Conservation (phyloP, 345 rosid genomes). For the Punica granatum region DNA sequence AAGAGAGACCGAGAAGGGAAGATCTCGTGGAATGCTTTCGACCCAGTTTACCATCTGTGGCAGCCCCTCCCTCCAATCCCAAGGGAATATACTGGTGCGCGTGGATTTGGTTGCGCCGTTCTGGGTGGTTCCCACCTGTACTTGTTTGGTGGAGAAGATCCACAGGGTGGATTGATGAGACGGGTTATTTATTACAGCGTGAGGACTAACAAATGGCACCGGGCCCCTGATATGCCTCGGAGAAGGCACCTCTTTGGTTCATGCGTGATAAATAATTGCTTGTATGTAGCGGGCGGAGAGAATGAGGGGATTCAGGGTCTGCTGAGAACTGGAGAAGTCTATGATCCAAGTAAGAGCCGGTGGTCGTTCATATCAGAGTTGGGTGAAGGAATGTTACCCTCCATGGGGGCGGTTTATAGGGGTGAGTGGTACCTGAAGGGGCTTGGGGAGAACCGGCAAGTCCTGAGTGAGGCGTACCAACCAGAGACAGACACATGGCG, state of each 20-base stretch:
- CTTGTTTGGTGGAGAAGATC: slow-evolving; percentile 77
- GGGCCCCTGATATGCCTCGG: slow-evolving; percentile 78
- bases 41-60: slow-evolving; percentile 68
- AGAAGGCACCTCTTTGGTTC: slow-evolving; percentile 69
- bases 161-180: slow-evolving; percentile 64
- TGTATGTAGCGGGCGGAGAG: slow-evolving; percentile 77
- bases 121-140: slow-evolving; percentile 74
- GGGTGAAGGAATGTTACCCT: slow-evolving; percentile 76
- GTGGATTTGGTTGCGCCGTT: slow-evolving; percentile 74
- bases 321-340: slow-evolving; percentile 62
- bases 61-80: slow-evolving; percentile 74
- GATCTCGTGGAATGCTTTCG: slow-evolving; percentile 80
- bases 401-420: slow-evolving; percentile 58
- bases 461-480: slow-evolving; percentile 56
- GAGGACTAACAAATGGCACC: slow-evolving; percentile 71
- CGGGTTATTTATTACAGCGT: slow-evolving; percentile 65
- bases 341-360: slow-evolving; percentile 73
- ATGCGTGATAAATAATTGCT: slow-evolving; percentile 71
- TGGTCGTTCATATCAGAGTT: slow-evolving; percentile 67
- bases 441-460: slow-evolving; percentile 56
- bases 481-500: slow-evolving; percentile 53
- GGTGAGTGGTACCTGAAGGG: slow-evolving; percentile 76
- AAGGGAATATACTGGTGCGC: slow-evolving; percentile 64
- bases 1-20: slow-evolving; percentile 69
- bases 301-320: slow-evolving; percentile 60